A percentile compares a stretch with the other conserved stretches of the same genome.
Evolutionary conservation across 208 protist species (phyloP).

Genomic region (Acanthamoeba healyi): DNA sequence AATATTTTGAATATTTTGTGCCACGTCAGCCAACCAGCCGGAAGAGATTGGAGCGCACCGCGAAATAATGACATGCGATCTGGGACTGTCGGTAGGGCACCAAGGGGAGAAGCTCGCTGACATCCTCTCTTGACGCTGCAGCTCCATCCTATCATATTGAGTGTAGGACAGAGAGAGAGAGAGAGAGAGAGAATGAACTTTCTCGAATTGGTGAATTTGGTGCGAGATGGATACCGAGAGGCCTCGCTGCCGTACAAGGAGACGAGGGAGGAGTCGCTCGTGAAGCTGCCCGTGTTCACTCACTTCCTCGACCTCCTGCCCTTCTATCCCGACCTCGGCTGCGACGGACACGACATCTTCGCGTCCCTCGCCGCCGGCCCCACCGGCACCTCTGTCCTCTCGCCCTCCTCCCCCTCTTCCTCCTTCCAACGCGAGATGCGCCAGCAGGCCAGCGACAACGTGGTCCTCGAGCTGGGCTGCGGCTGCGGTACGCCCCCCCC

Average conservation of each 20-base stretch:
- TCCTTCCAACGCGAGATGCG: slow-evolving; percentile 41
- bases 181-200: slow-evolving; percentile 58
- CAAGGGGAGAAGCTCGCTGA: no score
- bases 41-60: no score
- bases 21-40: no score
- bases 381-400: background rate
- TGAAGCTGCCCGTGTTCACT: slow-evolving; percentile 41
- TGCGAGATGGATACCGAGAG: slow-evolving; percentile 39
- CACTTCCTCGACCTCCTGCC: slow-evolving; percentile 28
- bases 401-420: background rate
- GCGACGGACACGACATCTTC: slow-evolving; percentile 3
- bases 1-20: no score
- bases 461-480: slow-evolving; percentile 41
- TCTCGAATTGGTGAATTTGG: slow-evolving; percentile 28
- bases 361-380: background rate
- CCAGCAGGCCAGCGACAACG: background rate
- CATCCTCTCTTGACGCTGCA: no score
- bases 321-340: background rate
- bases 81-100: no score
- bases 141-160: no score
- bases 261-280: slow-evolving; percentile 18
- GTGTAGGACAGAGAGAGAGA: no score
- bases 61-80: no score
- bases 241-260: slow-evolving; percentile 69
- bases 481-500: slow-evolving; percentile 7